These are phyloP conservation scores for Acorus calamus DNA, from an alignment of 106 monocot genomes.

Conservation along the genomic window DNA sequence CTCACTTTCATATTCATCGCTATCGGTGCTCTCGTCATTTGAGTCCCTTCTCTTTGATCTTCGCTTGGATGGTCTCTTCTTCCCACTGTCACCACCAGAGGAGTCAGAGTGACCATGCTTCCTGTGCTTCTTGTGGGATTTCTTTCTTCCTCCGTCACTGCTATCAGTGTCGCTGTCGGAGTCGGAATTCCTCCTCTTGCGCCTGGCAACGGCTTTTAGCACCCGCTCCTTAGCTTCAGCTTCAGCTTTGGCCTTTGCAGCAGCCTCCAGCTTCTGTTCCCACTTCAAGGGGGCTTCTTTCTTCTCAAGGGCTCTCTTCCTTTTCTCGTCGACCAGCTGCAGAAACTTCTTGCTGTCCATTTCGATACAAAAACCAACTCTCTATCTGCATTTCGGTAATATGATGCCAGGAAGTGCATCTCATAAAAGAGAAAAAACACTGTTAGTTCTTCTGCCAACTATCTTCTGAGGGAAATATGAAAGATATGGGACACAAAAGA, in stretches of 20 bases:
- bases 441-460: conserved; percentile 43
- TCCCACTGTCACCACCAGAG: conserved; percentile 22
- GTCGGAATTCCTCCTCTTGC: conserved; percentile 20
- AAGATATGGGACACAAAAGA: too few species aligned
- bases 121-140: conserved; percentile 26
- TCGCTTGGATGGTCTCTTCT: conserved; percentile 22
- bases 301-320: conserved; percentile 63
- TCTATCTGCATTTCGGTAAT: conserved; percentile 60
- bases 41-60: conserved; percentile 24
- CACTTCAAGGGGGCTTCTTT: conserved; percentile 86
- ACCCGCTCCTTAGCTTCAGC: conserved; percentile 57
- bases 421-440: conserved; percentile 80
- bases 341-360: conserved; percentile 81
- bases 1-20: conserved; percentile 22
- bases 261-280: conserved; percentile 90
- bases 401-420: conserved; percentile 99
- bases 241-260: conserved; percentile 70
- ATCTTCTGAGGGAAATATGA: too few species aligned
- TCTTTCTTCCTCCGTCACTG: conserved; percentile 44
- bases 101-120: conserved; percentile 35
- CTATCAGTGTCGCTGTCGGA: conserved; percentile 43
- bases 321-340: conserved; percentile 87
- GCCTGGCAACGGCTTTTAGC: conserved; percentile 16
- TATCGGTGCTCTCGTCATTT: conserved; percentile 20
- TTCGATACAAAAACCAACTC: conserved; percentile 11